These are phyloP conservation scores for Cylindrodendrum hubeiense DNA, from an alignment of 2,329 filamentous ascomycete species.

Conservation along the genomic window DNA sequence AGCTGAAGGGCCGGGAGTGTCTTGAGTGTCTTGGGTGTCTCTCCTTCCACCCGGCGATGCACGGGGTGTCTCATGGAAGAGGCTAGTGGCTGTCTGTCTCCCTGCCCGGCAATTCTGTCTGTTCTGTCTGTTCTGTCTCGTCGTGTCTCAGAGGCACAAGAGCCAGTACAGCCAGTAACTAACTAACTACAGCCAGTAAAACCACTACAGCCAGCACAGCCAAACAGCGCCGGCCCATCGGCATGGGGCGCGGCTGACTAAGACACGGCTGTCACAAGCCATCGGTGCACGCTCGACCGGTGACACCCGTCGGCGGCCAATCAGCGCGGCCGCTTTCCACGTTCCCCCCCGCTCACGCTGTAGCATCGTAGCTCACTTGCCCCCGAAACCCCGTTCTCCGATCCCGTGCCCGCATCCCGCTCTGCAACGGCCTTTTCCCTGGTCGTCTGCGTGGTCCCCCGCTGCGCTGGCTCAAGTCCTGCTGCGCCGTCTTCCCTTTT, in stretches of 20 bases:
- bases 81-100: too few species aligned
- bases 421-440: slow-evolving; percentile 22
- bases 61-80: neutral
- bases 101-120: neutral
- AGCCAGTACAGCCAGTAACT: too few species aligned
- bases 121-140: too few species aligned
- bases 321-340: slow-evolving; percentile 21
- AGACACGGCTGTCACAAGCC: slow-evolving; percentile 43
- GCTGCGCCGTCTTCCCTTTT: neutral
- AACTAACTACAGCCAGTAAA: too few species aligned
- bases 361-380: slow-evolving; percentile 25
- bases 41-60: slow-evolving; percentile 12
- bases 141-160: too few species aligned
- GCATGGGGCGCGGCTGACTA: slow-evolving; percentile 26
- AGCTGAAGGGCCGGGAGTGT: slow-evolving; percentile 3
- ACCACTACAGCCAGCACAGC: too few species aligned
- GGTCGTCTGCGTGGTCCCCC: slow-evolving; percentile 19
- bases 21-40: too few species aligned
- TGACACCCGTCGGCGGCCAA: slow-evolving; percentile 38
- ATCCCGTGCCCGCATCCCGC: slow-evolving; percentile 21
- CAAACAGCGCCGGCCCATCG: slow-evolving; percentile 10
- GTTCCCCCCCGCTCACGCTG: neutral
- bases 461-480: neutral
- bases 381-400: slow-evolving; percentile 26
- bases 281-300: slow-evolving; percentile 25